Conservation (phyloP, 1,284 basidiomycete genomes). For the Sanghuangporus baumii region DNA sequence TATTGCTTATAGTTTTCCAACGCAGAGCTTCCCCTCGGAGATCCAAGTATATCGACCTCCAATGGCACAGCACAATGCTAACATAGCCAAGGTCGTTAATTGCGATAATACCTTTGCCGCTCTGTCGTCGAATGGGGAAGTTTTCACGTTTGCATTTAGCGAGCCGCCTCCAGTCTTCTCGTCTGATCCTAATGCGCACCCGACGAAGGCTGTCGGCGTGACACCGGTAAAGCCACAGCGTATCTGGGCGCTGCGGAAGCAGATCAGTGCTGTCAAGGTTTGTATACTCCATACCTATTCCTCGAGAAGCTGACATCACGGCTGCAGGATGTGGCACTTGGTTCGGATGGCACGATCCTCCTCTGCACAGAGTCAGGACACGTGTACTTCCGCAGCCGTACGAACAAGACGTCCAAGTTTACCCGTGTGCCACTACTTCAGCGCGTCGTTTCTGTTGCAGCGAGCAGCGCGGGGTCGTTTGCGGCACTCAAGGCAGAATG, state of each 20-base stretch:
- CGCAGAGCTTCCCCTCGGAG: slow-evolving; percentile 64
- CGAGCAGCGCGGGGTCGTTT: slow-evolving; percentile 87
- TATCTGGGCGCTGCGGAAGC: slow-evolving; percentile 87
- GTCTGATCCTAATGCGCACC: slow-evolving; percentile 24
- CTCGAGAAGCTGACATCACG: background rate
- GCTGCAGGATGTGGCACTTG: slow-evolving; percentile 79
- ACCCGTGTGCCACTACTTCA: slow-evolving; percentile 79
- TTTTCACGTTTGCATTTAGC: slow-evolving; percentile 77
- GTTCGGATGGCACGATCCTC: slow-evolving; percentile 84
- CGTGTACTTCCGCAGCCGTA: slow-evolving; percentile 80
- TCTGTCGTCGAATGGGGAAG: slow-evolving; percentile 83
- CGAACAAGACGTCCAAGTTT: slow-evolving; percentile 74
- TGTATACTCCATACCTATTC: slow-evolving; percentile 21
- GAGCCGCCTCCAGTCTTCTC: slow-evolving; percentile 28
- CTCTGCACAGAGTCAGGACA: slow-evolving; percentile 94
- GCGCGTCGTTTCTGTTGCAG: slow-evolving; percentile 78
- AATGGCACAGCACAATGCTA: slow-evolving; percentile 61
- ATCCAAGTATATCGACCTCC: slow-evolving; percentile 78
- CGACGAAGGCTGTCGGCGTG: slow-evolving; percentile 24
- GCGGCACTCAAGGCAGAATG: slow-evolving; percentile 82
- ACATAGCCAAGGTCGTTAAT: slow-evolving; percentile 77
- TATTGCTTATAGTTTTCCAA: slow-evolving; percentile 50
- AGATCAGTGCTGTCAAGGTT: slow-evolving; percentile 79
- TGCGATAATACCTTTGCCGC: slow-evolving; percentile 85
- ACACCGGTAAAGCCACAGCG: slow-evolving; percentile 72